Evolutionary conservation across 2,329 filamentous ascomycete genomes (phyloP).

Genomic region (Colletotrichum euphorbiae): DNA sequence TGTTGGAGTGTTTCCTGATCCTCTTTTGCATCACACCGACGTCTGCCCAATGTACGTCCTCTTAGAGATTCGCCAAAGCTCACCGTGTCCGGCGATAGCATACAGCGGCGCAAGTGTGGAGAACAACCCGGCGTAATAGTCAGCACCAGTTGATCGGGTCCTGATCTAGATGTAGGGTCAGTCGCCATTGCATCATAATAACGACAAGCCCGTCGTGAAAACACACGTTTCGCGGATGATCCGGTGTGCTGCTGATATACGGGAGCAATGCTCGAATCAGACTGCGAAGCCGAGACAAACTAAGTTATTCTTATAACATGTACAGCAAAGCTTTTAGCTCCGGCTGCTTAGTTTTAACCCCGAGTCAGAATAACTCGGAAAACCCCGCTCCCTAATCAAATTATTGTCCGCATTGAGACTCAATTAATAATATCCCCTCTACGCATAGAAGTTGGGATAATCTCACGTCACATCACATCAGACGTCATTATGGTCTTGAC

Average conservation of each 20-base stretch:
- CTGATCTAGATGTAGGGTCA: conserved; percentile 6
- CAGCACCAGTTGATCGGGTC: conserved; percentile 15
- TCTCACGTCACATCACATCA: too few relatives aligned
- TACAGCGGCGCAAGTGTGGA: conserved; percentile 3
- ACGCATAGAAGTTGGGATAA: conserved; percentile 1
- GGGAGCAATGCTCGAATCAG: neutral
- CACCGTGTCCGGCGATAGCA: neutral
- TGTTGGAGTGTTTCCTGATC: neutral
- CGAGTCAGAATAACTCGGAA: conserved; percentile 22
- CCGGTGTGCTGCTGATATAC: neutral
- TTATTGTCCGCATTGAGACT: conserved; percentile 1
- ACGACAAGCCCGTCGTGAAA: neutral
- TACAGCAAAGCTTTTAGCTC: conserved; percentile 1
- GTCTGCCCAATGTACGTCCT: too few relatives aligned
- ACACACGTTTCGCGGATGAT: neutral
- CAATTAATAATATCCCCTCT: conserved; percentile 1
- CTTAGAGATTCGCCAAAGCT: neutral
- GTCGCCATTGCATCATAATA: conserved; percentile 17
- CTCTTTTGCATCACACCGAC: neutral
- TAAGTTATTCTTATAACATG: neutral
- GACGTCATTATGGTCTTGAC: conserved; percentile 63
- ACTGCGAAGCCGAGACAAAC: neutral
- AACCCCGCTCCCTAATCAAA: conserved; percentile 29
- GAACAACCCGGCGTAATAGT: neutral
- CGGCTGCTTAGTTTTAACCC: conserved; percentile 13